Conservation (phyloP, 2,329 filamentous ascomycete genomes). For the Orbilia ellipsospora region DNA sequence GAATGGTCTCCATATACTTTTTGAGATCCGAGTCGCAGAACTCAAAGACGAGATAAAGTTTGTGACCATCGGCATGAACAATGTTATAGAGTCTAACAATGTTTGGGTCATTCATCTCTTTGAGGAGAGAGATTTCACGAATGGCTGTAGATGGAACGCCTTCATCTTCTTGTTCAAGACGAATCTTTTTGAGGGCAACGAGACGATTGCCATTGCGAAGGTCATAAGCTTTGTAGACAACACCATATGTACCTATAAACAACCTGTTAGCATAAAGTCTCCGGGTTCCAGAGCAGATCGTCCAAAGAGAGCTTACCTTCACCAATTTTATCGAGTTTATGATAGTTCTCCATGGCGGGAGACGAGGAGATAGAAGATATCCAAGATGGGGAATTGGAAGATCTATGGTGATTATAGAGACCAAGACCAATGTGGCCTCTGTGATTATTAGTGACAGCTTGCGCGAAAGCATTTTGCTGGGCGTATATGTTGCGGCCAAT, state of each 20-base stretch:
- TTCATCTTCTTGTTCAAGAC: constrained; percentile 93
- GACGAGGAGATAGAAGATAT: constrained; percentile 4
- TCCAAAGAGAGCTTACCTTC: constrained; percentile 74
- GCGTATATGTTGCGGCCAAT: neutral
- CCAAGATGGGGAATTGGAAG: constrained; percentile 18
- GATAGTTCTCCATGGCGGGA: constrained; percentile 85
- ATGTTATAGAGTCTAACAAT: constrained; percentile 91
- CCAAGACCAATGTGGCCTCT: neutral
- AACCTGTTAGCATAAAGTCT: neutral
- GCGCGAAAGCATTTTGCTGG: neutral
- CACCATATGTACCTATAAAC: constrained; percentile 84
- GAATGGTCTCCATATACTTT: constrained; percentile 94
- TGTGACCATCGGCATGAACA: constrained; percentile 92
- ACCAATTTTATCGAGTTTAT: constrained; percentile 95
- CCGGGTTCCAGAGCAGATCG: neutral
- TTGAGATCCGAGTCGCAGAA: constrained; percentile 92
- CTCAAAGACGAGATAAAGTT: constrained; percentile 92
- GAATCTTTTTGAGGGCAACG: constrained; percentile 94
- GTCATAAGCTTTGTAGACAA: constrained; percentile 93
- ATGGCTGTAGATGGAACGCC: constrained; percentile 93
- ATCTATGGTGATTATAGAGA: constrained; percentile 11
- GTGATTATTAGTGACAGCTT: neutral
- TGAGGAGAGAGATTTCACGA: constrained; percentile 91
- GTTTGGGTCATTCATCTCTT: constrained; percentile 92
- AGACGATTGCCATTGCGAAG: constrained; percentile 83